These are phyloP conservation scores for Diaporthe longicolla DNA, from an alignment of 2,329 filamentous ascomycete genomes.

Conservation along the genomic window DNA sequence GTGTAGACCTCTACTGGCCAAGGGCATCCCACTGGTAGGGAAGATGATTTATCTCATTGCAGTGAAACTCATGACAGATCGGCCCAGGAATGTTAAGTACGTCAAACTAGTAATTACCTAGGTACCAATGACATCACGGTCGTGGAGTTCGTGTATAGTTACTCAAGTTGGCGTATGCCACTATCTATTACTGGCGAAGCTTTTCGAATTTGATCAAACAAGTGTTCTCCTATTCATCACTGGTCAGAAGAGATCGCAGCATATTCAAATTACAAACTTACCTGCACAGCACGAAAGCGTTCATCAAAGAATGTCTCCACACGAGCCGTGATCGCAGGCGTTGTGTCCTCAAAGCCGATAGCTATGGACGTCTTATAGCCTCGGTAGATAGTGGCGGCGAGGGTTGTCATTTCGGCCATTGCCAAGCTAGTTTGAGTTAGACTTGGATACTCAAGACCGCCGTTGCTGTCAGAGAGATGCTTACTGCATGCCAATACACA, in stretches of 20 bases:
- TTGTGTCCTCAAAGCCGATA: background rate
- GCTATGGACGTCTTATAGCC: background rate
- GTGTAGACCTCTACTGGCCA: no score
- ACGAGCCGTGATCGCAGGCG: background rate
- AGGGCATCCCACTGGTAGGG: no score
- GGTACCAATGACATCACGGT: no score
- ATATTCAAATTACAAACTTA: background rate
- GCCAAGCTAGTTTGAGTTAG: background rate
- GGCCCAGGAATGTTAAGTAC: no score
- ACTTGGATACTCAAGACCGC: background rate
- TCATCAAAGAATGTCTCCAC: background rate
- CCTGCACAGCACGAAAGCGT: background rate
- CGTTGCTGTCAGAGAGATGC: background rate
- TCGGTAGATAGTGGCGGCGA: background rate
- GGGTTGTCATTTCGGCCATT: background rate
- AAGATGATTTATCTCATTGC: no score
- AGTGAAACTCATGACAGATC: no score
- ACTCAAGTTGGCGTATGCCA: background rate
- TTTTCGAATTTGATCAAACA: background rate
- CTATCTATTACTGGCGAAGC: background rate
- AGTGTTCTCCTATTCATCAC: background rate
- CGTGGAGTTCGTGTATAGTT: no score
- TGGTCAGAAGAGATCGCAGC: background rate
- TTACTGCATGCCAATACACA: slow-evolving; percentile 1
- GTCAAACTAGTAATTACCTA: no score